A percentile compares a stretch with the other conserved stretches of the same genome.
Evolutionary conservation across 768 basidiomycete species (phyloP).

Genomic region (Hericium coralloides): DNA sequence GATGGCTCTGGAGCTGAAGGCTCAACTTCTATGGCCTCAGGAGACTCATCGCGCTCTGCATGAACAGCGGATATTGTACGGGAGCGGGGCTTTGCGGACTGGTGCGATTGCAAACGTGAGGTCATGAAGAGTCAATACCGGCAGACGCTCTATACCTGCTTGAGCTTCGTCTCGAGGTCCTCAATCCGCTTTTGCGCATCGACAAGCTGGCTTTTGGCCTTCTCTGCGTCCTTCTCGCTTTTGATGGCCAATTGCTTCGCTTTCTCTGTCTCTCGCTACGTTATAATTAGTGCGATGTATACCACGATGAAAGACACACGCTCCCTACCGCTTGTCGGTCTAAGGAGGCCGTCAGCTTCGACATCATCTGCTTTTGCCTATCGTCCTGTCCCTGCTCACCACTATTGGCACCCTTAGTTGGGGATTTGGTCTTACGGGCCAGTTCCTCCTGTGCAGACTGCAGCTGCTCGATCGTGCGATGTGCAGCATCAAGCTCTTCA

Average conservation of each 20-base stretch:
- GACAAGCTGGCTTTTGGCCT: neutral
- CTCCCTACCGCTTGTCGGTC: slow-evolving; percentile 16
- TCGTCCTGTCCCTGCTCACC: slow-evolving; percentile 20
- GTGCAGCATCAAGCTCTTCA: slow-evolving; percentile 2
- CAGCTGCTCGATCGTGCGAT: neutral
- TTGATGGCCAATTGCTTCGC: slow-evolving; percentile 4
- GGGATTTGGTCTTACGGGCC: neutral
- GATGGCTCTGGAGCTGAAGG: too few species aligned
- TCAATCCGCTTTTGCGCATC: neutral
- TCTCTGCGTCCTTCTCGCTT: neutral
- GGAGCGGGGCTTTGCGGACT: too few species aligned
- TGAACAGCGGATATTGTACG: too few species aligned
- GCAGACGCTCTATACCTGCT: too few species aligned
- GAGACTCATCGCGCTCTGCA: too few species aligned
- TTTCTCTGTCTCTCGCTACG: slow-evolving; percentile 18
- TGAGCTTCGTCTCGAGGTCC: neutral
- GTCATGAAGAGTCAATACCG: too few species aligned
- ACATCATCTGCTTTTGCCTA: slow-evolving; percentile 23
- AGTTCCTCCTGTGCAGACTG: neutral
- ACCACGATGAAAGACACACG: neutral
- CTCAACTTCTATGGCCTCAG: too few species aligned
- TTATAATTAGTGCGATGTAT: neutral
- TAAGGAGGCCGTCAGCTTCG: slow-evolving; percentile 18
- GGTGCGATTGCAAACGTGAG: too few species aligned
- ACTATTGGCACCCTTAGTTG: neutral